These are phyloP conservation scores for Bathelium albidoporum DNA, from an alignment of 495 filamentous ascomycete genomes.

Conservation along the genomic window DNA sequence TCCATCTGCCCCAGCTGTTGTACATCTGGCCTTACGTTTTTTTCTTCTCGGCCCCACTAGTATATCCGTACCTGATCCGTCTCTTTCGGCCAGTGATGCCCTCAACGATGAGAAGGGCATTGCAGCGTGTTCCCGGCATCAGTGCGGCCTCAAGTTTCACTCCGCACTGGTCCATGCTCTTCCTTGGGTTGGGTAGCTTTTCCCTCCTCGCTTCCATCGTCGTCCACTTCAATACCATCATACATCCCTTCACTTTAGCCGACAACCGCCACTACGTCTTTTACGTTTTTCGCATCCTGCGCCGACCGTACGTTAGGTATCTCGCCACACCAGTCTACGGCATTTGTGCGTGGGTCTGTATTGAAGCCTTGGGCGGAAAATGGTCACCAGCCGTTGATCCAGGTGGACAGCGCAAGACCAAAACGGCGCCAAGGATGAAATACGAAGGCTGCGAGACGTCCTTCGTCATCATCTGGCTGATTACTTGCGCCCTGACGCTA, in stretches of 20 bases:
- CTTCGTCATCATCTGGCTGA: slow-evolving; percentile 59
- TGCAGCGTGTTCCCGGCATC: slow-evolving; percentile 12
- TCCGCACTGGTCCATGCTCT: slow-evolving; percentile 21
- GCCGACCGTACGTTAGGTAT: slow-evolving; percentile 56
- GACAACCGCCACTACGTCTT: slow-evolving; percentile 97
- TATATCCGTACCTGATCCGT: slow-evolving; percentile 41
- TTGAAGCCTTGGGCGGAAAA: slow-evolving; percentile 43
- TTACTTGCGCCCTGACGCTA: slow-evolving; percentile 63
- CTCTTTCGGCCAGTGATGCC: neutral
- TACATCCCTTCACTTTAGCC: slow-evolving; percentile 92
- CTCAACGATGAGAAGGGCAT: neutral
- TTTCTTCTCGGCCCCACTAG: slow-evolving; percentile 80
- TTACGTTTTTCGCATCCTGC: slow-evolving; percentile 82
- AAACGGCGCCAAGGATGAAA: slow-evolving; percentile 26
- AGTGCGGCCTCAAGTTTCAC: slow-evolving; percentile 30
- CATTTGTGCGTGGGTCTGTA: slow-evolving; percentile 47
- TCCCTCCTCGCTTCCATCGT: slow-evolving; percentile 43
- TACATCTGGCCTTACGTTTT: slow-evolving; percentile 84
- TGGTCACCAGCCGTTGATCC: neutral
- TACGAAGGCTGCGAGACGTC: slow-evolving; percentile 32
- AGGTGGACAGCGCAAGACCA: slow-evolving; percentile 9
- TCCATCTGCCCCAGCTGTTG: slow-evolving; percentile 87
- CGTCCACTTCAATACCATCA: slow-evolving; percentile 75
- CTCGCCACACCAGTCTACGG: slow-evolving; percentile 53
- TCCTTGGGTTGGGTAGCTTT: slow-evolving; percentile 22